Evolutionary conservation across 2,329 filamentous ascomycete species (phyloP).

Genomic region (Pleoardoris graminearum): DNA sequence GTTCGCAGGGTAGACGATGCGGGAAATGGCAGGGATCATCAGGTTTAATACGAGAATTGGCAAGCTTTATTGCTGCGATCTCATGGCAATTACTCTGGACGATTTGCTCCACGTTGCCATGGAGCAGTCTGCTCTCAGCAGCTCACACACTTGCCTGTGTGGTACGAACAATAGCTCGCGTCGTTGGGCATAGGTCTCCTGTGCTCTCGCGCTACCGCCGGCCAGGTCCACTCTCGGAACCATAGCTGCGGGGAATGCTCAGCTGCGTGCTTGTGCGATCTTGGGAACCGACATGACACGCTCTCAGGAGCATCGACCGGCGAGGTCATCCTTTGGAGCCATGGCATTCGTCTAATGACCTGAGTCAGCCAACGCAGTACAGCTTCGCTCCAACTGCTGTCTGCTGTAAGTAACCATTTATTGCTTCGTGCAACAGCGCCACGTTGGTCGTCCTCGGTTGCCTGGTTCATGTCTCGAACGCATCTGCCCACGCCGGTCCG

Average conservation of each 20-base stretch:
- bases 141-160: not conserved
- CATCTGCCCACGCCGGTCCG: not conserved
- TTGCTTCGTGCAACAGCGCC: conserved; percentile 20
- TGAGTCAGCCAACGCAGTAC: not conserved
- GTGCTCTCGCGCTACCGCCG: conserved; percentile 6
- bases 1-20: conserved; percentile 3
- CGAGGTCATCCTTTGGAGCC: not conserved
- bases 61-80: not conserved
- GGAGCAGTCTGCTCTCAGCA: conserved; percentile 12
- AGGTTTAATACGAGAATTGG: conserved; percentile 13
- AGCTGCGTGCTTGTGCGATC: conserved; percentile 12
- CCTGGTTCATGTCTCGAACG: not conserved
- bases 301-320: not conserved
- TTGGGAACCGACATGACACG: not conserved
- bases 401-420: conserved; percentile 8
- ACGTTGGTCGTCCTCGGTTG: conserved; percentile 12
- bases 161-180: not conserved
- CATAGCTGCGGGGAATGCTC: conserved; percentile 19
- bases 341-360: not conserved
- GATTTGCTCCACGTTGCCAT: not conserved
- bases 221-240: conserved; percentile 7
- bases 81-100: not conserved
- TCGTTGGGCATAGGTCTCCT: not conserved
- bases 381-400: not conserved
- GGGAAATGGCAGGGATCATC: conserved; percentile 15